Evolutionary conservation across 495 filamentous ascomycete genomes (phyloP).

Genomic region (Penicillium subrubescens): DNA sequence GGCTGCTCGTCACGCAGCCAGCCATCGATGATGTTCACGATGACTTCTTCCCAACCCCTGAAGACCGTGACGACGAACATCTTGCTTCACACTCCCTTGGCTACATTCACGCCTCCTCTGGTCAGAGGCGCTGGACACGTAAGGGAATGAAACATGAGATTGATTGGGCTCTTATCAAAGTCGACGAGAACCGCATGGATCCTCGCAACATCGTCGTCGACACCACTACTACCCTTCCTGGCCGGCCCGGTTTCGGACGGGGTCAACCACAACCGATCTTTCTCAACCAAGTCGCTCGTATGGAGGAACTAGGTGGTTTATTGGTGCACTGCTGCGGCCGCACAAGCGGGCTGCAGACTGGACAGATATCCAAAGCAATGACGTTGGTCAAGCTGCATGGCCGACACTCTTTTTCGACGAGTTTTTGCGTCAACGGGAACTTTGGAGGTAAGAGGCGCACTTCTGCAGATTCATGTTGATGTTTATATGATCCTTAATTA

Average conservation of each 20-base stretch:
- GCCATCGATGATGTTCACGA: slow-evolving; percentile 84
- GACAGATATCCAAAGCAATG: slow-evolving; percentile 73
- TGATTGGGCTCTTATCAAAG: slow-evolving; percentile 92
- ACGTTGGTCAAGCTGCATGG: slow-evolving; percentile 81
- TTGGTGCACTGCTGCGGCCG: slow-evolving; percentile 89
- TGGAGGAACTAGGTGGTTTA: slow-evolving; percentile 65
- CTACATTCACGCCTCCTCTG: slow-evolving; percentile 84
- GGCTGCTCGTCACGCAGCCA: slow-evolving; percentile 78
- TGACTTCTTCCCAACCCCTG: slow-evolving; percentile 68
- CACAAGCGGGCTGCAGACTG: slow-evolving; percentile 80
- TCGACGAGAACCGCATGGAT: slow-evolving; percentile 70
- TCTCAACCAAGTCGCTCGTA: slow-evolving; percentile 44
- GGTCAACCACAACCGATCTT: slow-evolving; percentile 38
- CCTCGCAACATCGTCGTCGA: slow-evolving; percentile 64
- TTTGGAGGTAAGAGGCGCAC: slow-evolving; percentile 60
- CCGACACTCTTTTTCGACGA: slow-evolving; percentile 75
- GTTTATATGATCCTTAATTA: slow-evolving; percentile 35
- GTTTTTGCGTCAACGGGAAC: slow-evolving; percentile 75
- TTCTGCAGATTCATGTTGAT: slow-evolving; percentile 27
- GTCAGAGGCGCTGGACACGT: slow-evolving; percentile 70
- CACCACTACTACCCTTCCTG: slow-evolving; percentile 34
- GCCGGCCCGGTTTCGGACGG: slow-evolving; percentile 15
- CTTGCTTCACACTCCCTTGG: slow-evolving; percentile 76
- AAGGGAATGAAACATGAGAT: slow-evolving; percentile 81
- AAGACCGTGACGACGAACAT: slow-evolving; percentile 72